phyloP scores from a whole-genome alignment of 352 stramenopile species.

The Pilasporangium apinafurcum region DNA sequence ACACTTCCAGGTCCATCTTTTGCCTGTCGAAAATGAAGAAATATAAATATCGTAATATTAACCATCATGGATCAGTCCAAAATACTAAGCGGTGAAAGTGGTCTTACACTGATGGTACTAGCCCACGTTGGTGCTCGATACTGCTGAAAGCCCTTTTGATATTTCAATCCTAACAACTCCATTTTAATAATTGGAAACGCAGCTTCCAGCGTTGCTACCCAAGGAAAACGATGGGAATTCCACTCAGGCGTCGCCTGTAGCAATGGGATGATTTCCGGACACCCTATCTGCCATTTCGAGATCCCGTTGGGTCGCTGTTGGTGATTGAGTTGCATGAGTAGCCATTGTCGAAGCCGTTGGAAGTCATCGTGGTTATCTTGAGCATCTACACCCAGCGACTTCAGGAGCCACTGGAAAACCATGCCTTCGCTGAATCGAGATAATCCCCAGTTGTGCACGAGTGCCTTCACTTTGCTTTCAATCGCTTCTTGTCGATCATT shows the following conservation, averaged over 20 bases:
- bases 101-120: slow-evolving; percentile 36
- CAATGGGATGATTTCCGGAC: slow-evolving; percentile 49
- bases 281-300: slow-evolving; percentile 58
- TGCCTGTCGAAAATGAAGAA: slow-evolving; percentile 18
- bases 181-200: slow-evolving; percentile 47
- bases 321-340: slow-evolving; percentile 64
- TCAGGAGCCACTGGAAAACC: slow-evolving; percentile 46
- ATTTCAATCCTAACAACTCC: slow-evolving; percentile 51
- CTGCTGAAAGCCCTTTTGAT: slow-evolving; percentile 53
- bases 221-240: slow-evolving; percentile 35
- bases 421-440: slow-evolving; percentile 67
- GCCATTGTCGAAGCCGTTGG: slow-evolving; percentile 46
- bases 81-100: background rate
- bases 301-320: slow-evolving; percentile 15
- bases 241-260: slow-evolving; percentile 45
- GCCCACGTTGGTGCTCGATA: slow-evolving; percentile 74
- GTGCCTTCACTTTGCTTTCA: slow-evolving; percentile 26
- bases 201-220: slow-evolving; percentile 35
- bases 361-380: slow-evolving; percentile 13
- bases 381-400: slow-evolving; percentile 10
- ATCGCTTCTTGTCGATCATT: too few relatives aligned
- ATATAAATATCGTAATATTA: background rate
- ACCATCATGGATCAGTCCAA: background rate
- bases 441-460: slow-evolving; percentile 53
- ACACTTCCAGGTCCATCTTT: slow-evolving; percentile 67